Evolutionary conservation across 2,329 filamentous ascomycete genomes (phyloP).

Genomic region (Peltaster fructicola): DNA sequence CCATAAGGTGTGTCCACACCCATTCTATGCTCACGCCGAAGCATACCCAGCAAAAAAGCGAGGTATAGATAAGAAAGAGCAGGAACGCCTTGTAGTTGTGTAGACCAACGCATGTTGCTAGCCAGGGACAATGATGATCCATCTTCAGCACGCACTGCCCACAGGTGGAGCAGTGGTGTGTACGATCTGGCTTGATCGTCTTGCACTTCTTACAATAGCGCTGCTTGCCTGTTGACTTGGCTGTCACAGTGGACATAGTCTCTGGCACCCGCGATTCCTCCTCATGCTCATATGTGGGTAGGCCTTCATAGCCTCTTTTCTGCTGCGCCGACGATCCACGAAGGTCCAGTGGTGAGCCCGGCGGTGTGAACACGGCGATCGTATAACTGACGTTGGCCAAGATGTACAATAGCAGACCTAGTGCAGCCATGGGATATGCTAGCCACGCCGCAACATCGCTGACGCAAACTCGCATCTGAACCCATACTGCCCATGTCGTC

Average conservation of each 20-base stretch:
- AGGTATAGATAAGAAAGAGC: conserved; percentile 79
- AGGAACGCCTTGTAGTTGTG: conserved; percentile 93
- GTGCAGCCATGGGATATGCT: conserved; percentile 24
- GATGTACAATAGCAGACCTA: conserved; percentile 55
- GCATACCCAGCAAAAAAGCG: conserved; percentile 64
- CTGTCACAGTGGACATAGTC: conserved; percentile 57
- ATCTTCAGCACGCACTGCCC: conserved; percentile 92
- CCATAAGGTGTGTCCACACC: conserved; percentile 71
- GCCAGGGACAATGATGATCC: conserved; percentile 98
- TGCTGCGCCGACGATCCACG: conserved; percentile 11
- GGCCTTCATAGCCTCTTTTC: conserved; percentile 50
- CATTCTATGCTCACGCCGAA: conserved; percentile 64
- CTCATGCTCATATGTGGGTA: conserved; percentile 53
- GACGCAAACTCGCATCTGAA: conserved; percentile 46
- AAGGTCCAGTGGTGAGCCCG: conserved; percentile 45
- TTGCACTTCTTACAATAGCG: conserved; percentile 98
- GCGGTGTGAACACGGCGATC: conserved; percentile 79
- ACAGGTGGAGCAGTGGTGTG: conserved; percentile 94
- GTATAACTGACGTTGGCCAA: conserved; percentile 83
- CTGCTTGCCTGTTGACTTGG: conserved; percentile 73
- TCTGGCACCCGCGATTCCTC: conserved; percentile 22
- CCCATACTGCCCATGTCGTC: conserved; percentile 89
- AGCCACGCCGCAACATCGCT: conserved; percentile 4
- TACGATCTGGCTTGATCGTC: conserved; percentile 80
- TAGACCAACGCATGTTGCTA: conserved; percentile 86